Base-by-base conservation (phyloP, 179 eudicot species). In the Nepenthes alata region DNA sequence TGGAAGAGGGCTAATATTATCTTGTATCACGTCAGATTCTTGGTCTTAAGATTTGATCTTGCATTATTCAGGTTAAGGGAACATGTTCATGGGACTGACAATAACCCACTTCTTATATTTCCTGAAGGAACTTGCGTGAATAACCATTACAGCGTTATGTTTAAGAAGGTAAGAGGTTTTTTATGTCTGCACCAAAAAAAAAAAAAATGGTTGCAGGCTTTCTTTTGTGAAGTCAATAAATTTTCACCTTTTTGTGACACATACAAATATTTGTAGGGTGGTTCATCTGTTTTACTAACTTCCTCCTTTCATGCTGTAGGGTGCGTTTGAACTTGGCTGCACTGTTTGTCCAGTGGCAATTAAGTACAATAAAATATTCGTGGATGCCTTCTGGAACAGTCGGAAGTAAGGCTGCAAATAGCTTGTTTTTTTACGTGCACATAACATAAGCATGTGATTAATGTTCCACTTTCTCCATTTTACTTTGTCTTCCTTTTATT, bases 41-140 rank as follows among this genome's bases (percentile, higher is more conserved):
- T 39, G 6, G 35, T 15, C 68, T 58, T 59, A 38, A 71, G 35
- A 16, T 58, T 13, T 55, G 57, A 49, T 15, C 44, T 72, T 61
- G 53, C 25, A 47, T 55, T 56, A 75, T 80, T 70, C 80, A 90
- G 99, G 86, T 78, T 94, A 70, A 82, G 96, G 70, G 93, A 94
- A 55, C 99, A 90, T 64, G 94, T 90, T 53, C 83, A 85, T 59
- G 99, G 96, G 41, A 66, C 89, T 57, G 99, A 87, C 67, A 94
- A 87, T 70, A 90, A 90, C 69, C 97, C 99, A 61, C 96, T 94
- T 74, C 88, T 94, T 16, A 87, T 90, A 75, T 94, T 90, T 62
- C 96, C 97, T 4, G 99, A 94, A 80, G 97, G 99, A 75, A 94
- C 97, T 48, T 90, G 99, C 70, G 99, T 94, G 38, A 94, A 94